These are phyloP conservation scores for Fraxinus anomala DNA, from an alignment of 257 asterid genomes.

Conservation along the genomic window DNA sequence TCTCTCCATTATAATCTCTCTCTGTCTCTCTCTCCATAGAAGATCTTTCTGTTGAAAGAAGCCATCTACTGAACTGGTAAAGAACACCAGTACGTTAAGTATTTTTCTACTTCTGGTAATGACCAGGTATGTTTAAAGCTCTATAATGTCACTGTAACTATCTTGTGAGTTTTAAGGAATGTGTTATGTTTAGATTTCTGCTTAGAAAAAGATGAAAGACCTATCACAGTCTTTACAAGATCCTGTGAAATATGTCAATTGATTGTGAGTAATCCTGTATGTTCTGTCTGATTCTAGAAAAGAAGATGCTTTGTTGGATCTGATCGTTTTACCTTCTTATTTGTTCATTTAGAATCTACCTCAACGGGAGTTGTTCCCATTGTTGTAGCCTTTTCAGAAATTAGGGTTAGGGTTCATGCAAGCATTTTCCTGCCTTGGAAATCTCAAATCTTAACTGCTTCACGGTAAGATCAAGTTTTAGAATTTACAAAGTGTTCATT, in stretches of 20 bases:
- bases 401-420: slow-evolving; percentile 49
- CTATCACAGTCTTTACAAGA: no score
- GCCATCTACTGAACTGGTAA: background rate
- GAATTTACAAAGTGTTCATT: background rate
- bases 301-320: background rate
- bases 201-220: no score
- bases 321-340: background rate
- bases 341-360: background rate
- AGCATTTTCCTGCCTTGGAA: slow-evolving; percentile 17
- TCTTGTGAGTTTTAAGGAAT: background rate
- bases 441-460: slow-evolving; percentile 1
- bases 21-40: background rate
- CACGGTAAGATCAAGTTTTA: background rate
- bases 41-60: background rate
- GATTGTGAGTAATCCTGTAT: background rate
- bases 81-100: background rate
- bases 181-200: background rate
- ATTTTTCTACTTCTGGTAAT: background rate
- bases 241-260: no score
- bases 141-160: background rate
- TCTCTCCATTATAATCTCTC: background rate
- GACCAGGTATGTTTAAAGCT: background rate
- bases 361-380: slow-evolving; percentile 8
- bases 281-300: background rate
- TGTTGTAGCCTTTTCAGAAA: slow-evolving; percentile 9